phyloP scores from a whole-genome alignment of 2,329 filamentous ascomycete genomes.

The Dothidotthia symphoricarpi region DNA sequence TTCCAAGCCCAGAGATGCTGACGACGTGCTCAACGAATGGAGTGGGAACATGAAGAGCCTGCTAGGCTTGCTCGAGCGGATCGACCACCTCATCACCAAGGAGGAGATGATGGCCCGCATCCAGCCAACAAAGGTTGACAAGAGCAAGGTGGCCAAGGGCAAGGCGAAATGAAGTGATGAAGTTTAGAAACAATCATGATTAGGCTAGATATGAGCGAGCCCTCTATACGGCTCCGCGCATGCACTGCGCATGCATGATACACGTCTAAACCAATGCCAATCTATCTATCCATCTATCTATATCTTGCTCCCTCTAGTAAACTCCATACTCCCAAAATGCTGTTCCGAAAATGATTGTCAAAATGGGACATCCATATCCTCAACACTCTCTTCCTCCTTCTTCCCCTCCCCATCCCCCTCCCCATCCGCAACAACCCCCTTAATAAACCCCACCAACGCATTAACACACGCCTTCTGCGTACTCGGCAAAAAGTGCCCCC shows the following conservation, averaged over 20 bases:
- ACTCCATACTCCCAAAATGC: conserved; percentile 18
- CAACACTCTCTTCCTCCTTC: conserved; percentile 56
- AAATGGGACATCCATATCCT: conserved; percentile 70
- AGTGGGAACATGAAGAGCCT: conserved; percentile 96
- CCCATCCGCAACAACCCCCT: conserved; percentile 48
- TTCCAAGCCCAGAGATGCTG: conserved; percentile 88
- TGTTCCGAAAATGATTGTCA: conserved; percentile 30
- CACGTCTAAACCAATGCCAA: conserved; percentile 18
- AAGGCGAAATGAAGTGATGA: conserved; percentile 29
- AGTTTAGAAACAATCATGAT: conserved; percentile 18
- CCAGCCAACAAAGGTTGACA: conserved; percentile 60
- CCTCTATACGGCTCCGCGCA: conserved; percentile 30
- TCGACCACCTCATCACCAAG: conserved; percentile 98
- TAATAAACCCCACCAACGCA: conserved; percentile 71
- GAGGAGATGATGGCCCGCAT: conserved; percentile 99
- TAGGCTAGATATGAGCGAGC: conserved; percentile 34
- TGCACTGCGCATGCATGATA: conserved; percentile 40
- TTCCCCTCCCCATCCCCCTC: conserved; percentile 22
- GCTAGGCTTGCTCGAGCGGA: conserved; percentile 78
- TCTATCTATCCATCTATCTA: conserved; percentile 9
- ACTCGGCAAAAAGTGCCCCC: conserved; percentile 82
- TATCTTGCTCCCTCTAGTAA: conserved; percentile 8
- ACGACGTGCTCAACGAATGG: conserved; percentile 98
- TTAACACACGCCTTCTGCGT: conserved; percentile 76
- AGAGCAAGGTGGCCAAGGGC: conserved; percentile 41